Base-by-base conservation (phyloP, 2,329 filamentous ascomycete species). In the Colletotrichum echinochloae region DNA sequence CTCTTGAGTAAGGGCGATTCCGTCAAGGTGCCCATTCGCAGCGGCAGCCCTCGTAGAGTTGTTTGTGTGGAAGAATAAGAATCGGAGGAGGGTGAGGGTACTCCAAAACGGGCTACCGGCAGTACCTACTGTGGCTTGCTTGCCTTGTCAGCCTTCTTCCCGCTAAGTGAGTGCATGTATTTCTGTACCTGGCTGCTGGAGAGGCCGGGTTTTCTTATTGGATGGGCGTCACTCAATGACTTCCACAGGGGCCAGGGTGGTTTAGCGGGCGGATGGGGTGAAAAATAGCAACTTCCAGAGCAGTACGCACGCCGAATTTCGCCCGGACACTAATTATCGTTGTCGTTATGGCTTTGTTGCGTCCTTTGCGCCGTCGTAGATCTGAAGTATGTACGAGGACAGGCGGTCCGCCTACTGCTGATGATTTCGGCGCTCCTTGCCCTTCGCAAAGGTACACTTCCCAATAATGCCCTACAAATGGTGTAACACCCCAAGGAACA, bases 81-180 rank as follows among this genome's bases (percentile, higher is more conserved):
- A 44, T 14, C 46, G 60, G 65, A 59, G 44, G 35, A 52, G 65
- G 65, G 54, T 63, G 68, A 71, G 60, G 60, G 60, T 55, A 64
- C 48, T 48, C 26, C 52, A 37, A 70, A 65, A 65, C 52, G 54
- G 56, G 39, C 62, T n/a, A n/a, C n/a, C 54, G 54, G 69, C 55
- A 26, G 44, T 23, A 20, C 4, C 14, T 39, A 41, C 39, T 41
- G 39, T 41, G 37, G 37, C 37, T 30, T 62, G 51, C 46, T 57
- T 37, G 56, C 66, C 68, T 70, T 68, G 68, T 71, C 69, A 71
- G 69, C 69, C 69, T 71, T 70, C 69, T 71, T 71, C 55, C 52
- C 60, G 54, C 60, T 70, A 46, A 61, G 60, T 70, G 48, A 55
- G 65, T 56, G 46, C 60, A 70, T 70, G 69, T 59, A 52, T 44